These are phyloP conservation scores for Botrytis sinoallii DNA, from an alignment of 2,329 filamentous ascomycete genomes.

Conservation along the genomic window DNA sequence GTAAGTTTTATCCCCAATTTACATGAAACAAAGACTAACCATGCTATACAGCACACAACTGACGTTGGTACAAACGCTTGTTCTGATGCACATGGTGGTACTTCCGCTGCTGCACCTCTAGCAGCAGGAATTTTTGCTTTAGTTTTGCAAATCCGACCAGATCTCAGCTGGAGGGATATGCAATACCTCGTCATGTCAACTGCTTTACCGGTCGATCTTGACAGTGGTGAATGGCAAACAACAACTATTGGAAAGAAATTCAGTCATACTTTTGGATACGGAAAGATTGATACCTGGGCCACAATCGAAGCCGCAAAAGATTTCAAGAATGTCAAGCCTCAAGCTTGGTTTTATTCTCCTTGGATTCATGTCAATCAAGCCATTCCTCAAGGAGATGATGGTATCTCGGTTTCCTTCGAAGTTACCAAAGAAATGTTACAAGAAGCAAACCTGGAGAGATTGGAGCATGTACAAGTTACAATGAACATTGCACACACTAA, in stretches of 20 bases:
- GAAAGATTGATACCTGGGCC: conserved; percentile 85
- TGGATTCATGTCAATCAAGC: conserved; percentile 86
- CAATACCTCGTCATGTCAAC: conserved; percentile 88
- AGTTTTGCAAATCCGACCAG: conserved; percentile 78
- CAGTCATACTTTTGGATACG: conserved; percentile 93
- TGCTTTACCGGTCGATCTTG: conserved; percentile 73
- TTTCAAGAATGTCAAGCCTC: conserved; percentile 87
- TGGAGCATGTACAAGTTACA: conserved; percentile 95
- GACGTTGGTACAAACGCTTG: conserved; percentile 84
- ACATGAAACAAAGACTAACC: conserved; percentile 25
- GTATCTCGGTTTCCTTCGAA: conserved; percentile 75
- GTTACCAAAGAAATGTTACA: conserved; percentile 79
- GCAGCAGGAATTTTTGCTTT: conserved; percentile 91
- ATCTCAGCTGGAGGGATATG: conserved; percentile 89
- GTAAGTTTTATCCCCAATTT: conserved; percentile 42
- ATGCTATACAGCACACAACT: conserved; percentile 71
- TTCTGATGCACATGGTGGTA: conserved; percentile 82
- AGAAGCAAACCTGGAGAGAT: conserved; percentile 74
- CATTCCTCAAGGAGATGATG: conserved; percentile 81
- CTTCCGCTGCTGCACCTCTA: conserved; percentile 89
- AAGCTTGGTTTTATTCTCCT: conserved; percentile 90
- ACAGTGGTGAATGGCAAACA: conserved; percentile 74
- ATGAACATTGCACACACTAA: conserved; percentile 92
- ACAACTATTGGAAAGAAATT: conserved; percentile 80
- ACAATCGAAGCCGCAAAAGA: conserved; percentile 82